Evolutionary conservation across 257 asterid genomes (phyloP).

Genomic region (Nicotiana obtusifolia): DNA sequence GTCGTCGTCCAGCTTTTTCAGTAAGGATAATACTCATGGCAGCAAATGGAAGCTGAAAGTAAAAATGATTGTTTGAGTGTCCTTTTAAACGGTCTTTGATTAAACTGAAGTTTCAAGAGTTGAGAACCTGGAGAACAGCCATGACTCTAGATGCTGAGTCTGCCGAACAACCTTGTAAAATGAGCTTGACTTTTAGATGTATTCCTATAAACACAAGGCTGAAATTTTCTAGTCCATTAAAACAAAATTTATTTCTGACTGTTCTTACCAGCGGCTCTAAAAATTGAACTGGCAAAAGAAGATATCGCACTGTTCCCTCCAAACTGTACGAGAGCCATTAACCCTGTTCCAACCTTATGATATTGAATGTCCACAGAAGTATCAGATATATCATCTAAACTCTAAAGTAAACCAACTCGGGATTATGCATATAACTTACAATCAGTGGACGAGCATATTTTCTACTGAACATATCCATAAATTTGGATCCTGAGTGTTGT

Average conservation of each 20-base stretch:
- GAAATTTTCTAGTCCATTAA: not conserved
- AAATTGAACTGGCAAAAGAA: constrained; percentile 29
- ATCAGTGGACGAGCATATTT: constrained; percentile 29
- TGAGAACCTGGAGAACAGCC: constrained; percentile 28
- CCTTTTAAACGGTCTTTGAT: not conserved
- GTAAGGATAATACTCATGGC: constrained; percentile 20
- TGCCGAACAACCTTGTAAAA: constrained; percentile 19
- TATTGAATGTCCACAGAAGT: not conserved
- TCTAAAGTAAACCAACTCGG: not conserved
- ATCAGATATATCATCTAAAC: not conserved
- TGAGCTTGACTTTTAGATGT: not conserved
- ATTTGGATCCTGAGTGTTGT: constrained; percentile 17
- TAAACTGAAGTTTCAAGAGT: not conserved
- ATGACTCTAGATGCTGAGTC: constrained; percentile 16
- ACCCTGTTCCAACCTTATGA: constrained; percentile 25
- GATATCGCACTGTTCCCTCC: constrained; percentile 29
- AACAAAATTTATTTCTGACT: not conserved
- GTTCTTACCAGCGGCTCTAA: constrained; percentile 27
- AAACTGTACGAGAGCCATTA: constrained; percentile 29
- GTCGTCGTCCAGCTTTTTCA: constrained; percentile 30
- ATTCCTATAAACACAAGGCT: not conserved
- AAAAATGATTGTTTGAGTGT: not conserved
- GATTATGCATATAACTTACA: constrained; percentile 16
- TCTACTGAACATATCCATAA: constrained; percentile 21
- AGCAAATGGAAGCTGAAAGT: constrained; percentile 30